Conservation (phyloP, 1,284 basidiomycete genomes). For the Puccinia triticina region DNA sequence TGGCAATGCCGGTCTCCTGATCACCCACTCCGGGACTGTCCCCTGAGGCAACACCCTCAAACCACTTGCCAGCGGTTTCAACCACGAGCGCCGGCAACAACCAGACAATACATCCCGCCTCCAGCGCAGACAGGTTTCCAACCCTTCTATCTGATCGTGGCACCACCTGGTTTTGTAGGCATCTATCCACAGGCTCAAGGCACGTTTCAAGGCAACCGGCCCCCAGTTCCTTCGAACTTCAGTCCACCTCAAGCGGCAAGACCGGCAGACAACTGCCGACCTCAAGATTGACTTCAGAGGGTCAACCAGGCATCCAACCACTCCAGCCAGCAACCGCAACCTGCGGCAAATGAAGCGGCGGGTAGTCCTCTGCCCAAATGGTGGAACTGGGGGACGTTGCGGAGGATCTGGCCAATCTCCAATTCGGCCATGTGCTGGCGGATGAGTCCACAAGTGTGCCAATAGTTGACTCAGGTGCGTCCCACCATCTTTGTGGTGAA, state of each 20-base stretch:
- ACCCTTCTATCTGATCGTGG: neutral
- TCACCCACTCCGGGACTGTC: no score
- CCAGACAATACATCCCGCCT: no score
- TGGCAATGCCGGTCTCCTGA: no score
- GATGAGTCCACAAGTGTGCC: neutral
- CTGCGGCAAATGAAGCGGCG: neutral
- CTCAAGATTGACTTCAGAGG: neutral
- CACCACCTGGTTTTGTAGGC: neutral
- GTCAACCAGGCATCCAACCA: neutral
- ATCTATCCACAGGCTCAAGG: neutral
- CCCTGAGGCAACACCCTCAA: no score
- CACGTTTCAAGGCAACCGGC: neutral
- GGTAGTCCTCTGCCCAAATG: neutral
- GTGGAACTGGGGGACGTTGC: neutral
- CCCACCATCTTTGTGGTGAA: neutral
- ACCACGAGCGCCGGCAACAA: neutral
- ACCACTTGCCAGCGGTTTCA: neutral
- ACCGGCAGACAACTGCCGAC: neutral
- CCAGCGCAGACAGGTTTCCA: neutral
- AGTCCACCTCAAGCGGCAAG: neutral
- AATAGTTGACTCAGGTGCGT: neutral
- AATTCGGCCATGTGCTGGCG: neutral
- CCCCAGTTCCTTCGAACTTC: no score
- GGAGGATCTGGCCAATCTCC: neutral
- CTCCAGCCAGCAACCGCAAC: neutral